Evolutionary conservation across 257 asterid genomes (phyloP), one percentile per base, ranked within the genome.

Genomic region (Solanum bulbocastanum): DNA sequence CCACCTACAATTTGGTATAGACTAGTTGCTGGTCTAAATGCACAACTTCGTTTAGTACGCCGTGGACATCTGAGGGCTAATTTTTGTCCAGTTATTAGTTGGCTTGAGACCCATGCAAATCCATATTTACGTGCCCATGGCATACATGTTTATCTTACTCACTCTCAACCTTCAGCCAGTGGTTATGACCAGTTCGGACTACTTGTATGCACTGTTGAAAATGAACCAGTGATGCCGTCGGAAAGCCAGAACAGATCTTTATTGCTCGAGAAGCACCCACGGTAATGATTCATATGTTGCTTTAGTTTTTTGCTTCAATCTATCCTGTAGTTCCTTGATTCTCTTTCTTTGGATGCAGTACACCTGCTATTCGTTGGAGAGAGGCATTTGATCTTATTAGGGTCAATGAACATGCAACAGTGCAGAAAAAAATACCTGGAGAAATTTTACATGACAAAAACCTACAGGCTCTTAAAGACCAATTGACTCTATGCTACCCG

Each of bases 1-100:
- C 98, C 98, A 75, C 99, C 99, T 39, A 95, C 98, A 78, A 91
- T 92, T 69, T 96, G 98, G 99, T 93, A 95, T 83, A 90, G 98
- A 84, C 90, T 96, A 65, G 96, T 96, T 88, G 98, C 98, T 88
- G 98, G 98, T 90, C 94, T 96, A 86, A 96, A 94, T 90, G 98
- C 98, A 65, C 98, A 95, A 89, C 96, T 96, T 52, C 98, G 98
- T 76, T 89, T 96, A 86, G 98, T 93, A 66, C 95, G 95, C 49
- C 88, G 92, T 25, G 98, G 96, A 42, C 98, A 96, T 90, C 91
- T 96, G 81, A 91, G 93, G 87, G 83, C 92, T 83, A 95, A 98
- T 27, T 92, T 95, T 87, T 73, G n/a, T 90, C 96, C 95, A 79
- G 94, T 96, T 88, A 85, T 95, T 90, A 60, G 89, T 83, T 96